Conservation (phyloP, 2,329 filamentous ascomycete species). For the Trichoderma atrobrunneum region DNA sequence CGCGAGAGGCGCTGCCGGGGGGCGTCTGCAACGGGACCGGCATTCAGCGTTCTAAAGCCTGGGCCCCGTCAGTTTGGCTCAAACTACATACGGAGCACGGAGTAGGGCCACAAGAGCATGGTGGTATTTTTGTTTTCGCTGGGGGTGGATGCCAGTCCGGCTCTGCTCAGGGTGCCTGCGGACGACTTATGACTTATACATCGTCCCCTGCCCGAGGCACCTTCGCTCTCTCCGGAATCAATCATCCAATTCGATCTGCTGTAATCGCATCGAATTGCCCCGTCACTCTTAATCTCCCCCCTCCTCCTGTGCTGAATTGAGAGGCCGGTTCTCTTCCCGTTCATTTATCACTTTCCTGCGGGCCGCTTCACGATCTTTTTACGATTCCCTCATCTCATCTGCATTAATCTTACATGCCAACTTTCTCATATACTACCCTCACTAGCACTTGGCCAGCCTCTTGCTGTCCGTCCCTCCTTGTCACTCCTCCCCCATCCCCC, state of each 20-base stretch:
- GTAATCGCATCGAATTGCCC: conserved; percentile 12
- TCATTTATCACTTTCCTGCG: conserved; percentile 9
- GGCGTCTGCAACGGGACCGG: conserved; percentile 7
- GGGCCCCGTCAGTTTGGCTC: conserved; percentile 22
- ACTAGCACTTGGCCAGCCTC: conserved; percentile 9
- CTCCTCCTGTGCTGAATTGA: not conserved
- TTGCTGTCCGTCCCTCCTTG: conserved; percentile 8
- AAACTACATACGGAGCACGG: conserved; percentile 18
- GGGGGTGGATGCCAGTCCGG: conserved; percentile 6
- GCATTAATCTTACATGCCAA: conserved; percentile 6
- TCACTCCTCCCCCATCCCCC: not conserved
- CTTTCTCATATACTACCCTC: not conserved
- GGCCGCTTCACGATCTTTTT: conserved; percentile 17
- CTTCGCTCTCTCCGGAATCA: conserved; percentile 19
- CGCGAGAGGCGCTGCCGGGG: conserved; percentile 7
- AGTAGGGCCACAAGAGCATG: conserved; percentile 23
- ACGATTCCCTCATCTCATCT: conserved; percentile 4
- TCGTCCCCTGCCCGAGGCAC: conserved; percentile 5
- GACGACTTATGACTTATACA: conserved; percentile 20
- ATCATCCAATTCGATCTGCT: conserved; percentile 13
- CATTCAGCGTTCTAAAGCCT: conserved; percentile 21
- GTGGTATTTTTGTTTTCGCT: conserved; percentile 16
- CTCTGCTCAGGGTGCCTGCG: conserved; percentile 9
- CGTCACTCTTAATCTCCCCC: conserved; percentile 14
- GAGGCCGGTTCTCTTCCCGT: conserved; percentile 17